phyloP scores from a whole-genome alignment of 257 asterid genomes.

The Nicotiana tomentosiformis region DNA sequence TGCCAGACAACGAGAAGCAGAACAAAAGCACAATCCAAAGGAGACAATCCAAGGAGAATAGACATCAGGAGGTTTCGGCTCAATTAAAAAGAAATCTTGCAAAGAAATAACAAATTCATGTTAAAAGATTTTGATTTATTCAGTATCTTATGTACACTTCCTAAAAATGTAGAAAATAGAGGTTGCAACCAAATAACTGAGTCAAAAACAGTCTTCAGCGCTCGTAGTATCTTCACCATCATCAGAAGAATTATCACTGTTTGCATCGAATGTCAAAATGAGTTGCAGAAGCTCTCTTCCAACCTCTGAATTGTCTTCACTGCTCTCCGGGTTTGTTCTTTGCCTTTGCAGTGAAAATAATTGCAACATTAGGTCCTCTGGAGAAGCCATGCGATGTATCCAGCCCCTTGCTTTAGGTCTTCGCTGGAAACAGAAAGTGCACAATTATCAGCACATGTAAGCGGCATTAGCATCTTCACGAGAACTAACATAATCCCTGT shows the following conservation, averaged over 20 bases:
- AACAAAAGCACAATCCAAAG: not conserved
- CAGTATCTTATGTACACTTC: conserved; percentile 21
- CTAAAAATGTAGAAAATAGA: not conserved
- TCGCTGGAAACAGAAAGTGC: conserved; percentile 50
- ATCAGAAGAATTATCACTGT: conserved; percentile 37
- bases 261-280: conserved; percentile 32
- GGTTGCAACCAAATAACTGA: conserved; percentile 13
- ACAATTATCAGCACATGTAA: conserved; percentile 35
- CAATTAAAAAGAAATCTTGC: not conserved
- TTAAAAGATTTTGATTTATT: conserved; percentile 13
- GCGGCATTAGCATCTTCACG: conserved; percentile 15
- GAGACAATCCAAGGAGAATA: not conserved
- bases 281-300: conserved; percentile 42
- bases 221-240: conserved; percentile 26
- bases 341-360: conserved; percentile 38
- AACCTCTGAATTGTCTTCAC: conserved; percentile 25
- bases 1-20: not conserved
- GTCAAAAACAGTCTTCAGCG: conserved; percentile 25
- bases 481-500: conserved; percentile 11
- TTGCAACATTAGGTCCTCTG: conserved; percentile 52
- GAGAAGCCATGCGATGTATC: conserved; percentile 44
- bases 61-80: not conserved
- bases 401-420: conserved; percentile 38
- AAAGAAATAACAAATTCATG: not conserved
- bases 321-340: conserved; percentile 29